Evolutionary conservation across 768 basidiomycete species (phyloP).

Genomic region (Pisolithus albus): DNA sequence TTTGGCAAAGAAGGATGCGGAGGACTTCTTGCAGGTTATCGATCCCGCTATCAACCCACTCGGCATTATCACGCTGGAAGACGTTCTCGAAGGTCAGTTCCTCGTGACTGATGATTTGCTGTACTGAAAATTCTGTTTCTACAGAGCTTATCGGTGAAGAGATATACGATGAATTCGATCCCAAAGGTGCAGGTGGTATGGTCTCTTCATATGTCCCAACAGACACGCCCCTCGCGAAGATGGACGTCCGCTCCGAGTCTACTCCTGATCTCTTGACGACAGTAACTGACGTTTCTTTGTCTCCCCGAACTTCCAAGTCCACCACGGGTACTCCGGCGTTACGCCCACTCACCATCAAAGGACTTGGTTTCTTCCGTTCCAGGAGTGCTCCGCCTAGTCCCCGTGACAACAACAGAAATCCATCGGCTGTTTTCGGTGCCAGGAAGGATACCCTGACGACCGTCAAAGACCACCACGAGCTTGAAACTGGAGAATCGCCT

Average conservation of each 20-base stretch:
- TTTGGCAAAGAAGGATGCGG: conserved; percentile 63
- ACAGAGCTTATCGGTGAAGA: conserved; percentile 88
- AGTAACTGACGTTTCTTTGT: neutral
- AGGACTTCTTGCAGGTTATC: conserved; percentile 78
- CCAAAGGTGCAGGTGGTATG: conserved; percentile 61
- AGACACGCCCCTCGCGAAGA: conserved; percentile 27
- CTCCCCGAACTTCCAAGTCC: conserved; percentile 1
- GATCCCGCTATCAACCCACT: conserved; percentile 80
- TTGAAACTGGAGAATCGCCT: neutral
- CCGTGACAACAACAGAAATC: conserved; percentile 23
- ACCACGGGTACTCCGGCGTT: conserved; percentile 22
- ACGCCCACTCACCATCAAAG: conserved; percentile 39
- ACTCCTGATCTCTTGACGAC: conserved; percentile 6
- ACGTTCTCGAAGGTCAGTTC: conserved; percentile 74
- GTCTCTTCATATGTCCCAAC: conserved; percentile 36
- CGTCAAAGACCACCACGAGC: neutral
- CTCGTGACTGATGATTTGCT: neutral
- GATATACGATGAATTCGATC: conserved; percentile 88
- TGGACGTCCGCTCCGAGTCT: conserved; percentile 18
- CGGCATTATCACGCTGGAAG: conserved; percentile 90
- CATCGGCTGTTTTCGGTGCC: conserved; percentile 3
- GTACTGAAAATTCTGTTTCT: neutral
- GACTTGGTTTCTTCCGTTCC: conserved; percentile 46
- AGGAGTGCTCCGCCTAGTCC: conserved; percentile 55
- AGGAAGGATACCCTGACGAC: conserved; percentile 1